Base-by-base conservation (phyloP, 2,329 filamentous ascomycete genomes). In the Tolypocladium tundrense region DNA sequence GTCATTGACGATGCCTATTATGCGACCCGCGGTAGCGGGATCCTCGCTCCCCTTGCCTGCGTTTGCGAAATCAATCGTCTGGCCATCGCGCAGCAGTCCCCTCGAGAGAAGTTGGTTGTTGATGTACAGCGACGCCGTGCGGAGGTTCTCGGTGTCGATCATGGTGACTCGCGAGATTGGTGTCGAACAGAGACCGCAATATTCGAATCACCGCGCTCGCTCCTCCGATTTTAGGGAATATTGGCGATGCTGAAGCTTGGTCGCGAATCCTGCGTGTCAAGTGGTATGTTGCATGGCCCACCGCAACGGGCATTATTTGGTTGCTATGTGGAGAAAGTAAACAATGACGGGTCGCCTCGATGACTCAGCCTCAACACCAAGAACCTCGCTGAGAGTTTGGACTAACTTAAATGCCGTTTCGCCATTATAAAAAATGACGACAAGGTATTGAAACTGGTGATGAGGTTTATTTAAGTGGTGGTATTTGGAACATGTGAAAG, bases 1-100 rank as follows among this genome's bases (percentile, higher is more conserved):
- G 69, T 99, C 94, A 72, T 99, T 96, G 54, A 99, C 85, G 31
- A 99, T 81, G 69, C 93, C 89, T 75, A 99, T 96, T 65, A 97
- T 87, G 63, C 86, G 84, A 24, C 88, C 88, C 86, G 94, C 93
- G 21, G 88, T 89, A 55, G 81, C 83, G 2, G 67, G 69, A 48
- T 79, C 81, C 42, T 83, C 79, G 21, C 82, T 83, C 21, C 80
- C 80, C 61, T 83, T 79, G 56, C 83, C 83, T 10, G 89, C 87
- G 61, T 84, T 78, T 60, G 88, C 86, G 71, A 99, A 99, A 71
- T 97, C 87, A 72, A 99, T 89, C 48, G 76, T 78, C 66, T 88
- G 84, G 63, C 88, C 85, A 80, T 87, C 84, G 64, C 82, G 79
- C 31, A 88, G 71, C 11, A 88, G 75, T 3, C 86, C 86, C 60